Evolutionary conservation across 2,329 filamentous ascomycete species (phyloP).

Genomic region (Onygenales sp.): DNA sequence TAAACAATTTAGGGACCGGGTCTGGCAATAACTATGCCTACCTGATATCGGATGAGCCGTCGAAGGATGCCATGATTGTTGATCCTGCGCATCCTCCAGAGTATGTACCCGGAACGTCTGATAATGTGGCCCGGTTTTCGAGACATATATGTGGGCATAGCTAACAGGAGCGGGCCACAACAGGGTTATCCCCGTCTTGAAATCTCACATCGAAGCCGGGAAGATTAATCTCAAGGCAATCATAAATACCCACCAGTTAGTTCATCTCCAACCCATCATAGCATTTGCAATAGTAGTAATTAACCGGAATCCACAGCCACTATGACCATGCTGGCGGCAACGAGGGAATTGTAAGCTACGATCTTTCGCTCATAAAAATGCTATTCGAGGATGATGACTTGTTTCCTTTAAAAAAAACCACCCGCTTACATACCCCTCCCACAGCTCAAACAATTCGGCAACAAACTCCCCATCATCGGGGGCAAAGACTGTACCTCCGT

Average conservation of each 20-base stretch:
- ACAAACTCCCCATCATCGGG: constrained; percentile 57
- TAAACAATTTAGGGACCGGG: constrained; percentile 11
- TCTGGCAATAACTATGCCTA: constrained; percentile 44
- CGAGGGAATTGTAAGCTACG: constrained; percentile 55
- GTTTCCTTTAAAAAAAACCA: background rate
- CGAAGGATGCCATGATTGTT: constrained; percentile 42
- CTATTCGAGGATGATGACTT: background rate
- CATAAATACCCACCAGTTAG: constrained; percentile 95
- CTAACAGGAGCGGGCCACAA: background rate
- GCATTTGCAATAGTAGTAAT: background rate
- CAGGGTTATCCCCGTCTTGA: constrained; percentile 56
- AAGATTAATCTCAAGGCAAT: constrained; percentile 79
- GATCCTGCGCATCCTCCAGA: constrained; percentile 43
- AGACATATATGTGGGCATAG: background rate
- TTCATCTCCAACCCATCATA: constrained; percentile 6
- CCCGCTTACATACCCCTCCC: constrained; percentile 3
- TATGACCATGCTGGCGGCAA: constrained; percentile 94
- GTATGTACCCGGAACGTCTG: constrained; percentile 22
- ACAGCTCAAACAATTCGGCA: constrained; percentile 49
- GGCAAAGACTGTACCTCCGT: constrained; percentile 79
- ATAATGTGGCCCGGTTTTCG: background rate
- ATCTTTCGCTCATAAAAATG: background rate
- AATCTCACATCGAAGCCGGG: constrained; percentile 60
- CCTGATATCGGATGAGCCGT: constrained; percentile 40
- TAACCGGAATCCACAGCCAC: constrained; percentile 49